Base-by-base conservation (phyloP, 805 yeast species). In the Diddensiella transvaalensis region DNA sequence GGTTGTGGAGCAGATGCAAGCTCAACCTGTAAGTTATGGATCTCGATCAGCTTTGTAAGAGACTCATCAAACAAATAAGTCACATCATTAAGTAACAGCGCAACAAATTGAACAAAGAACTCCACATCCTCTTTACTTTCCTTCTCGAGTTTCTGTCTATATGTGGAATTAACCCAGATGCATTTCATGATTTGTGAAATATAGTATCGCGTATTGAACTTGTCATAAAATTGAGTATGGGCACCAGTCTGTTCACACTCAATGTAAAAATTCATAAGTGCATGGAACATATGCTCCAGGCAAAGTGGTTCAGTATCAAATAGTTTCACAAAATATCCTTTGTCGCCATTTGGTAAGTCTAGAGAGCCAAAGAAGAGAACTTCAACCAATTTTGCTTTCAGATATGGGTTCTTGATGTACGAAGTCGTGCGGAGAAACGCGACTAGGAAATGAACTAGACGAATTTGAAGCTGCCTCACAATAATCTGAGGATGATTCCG, bases 221-320 rank as follows among this genome's bases (percentile, higher is more conserved):
- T 93, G 66, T 93, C 99, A 65, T 91, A 91, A 63, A 91, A 93
- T 67, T 93, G 98, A 0, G 95, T 82, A 4, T 91, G 83, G 1
- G 96, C 85, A 6, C 99, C 99, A 0, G 99, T 93, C 60, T 87
- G 89, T 65, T 93, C 99, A 44, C 91, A 90, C 75, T 87, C 87
- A 30, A 93, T 96, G 65, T 91, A 93, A 53, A 89, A 85, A 59
- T 88, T 95, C 67, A 93, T 75, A 48, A 93, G 73, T 0, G 96
- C 85, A 60, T 87, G 89, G 49, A 93, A 71, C 53, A 93, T 63
- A 63, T 89, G 80, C 33, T 81, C 72, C 24, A 71, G 68, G 1
- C 88, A 83, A 19, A 84, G 59, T 46, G 77, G 75, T 58, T 88
- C 82, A 8, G 79, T 70, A 57, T 76, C 81, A 65, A 88, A 81